Conservation (phyloP, 495 filamentous ascomycete species). For the Podospora appendiculata region DNA sequence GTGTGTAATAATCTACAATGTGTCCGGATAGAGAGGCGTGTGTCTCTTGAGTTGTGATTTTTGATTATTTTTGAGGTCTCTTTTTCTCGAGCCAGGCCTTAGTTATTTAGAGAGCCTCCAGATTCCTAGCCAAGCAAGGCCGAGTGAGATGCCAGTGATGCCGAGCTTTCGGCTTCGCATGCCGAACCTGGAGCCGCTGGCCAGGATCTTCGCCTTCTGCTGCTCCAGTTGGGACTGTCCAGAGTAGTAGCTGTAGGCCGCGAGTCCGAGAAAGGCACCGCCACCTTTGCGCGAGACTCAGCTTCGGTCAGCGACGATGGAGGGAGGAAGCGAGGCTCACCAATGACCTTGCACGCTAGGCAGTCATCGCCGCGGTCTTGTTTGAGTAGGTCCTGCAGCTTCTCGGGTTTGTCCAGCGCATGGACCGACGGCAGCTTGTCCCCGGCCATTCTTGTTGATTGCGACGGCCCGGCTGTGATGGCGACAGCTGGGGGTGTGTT, state of each 20-base stretch:
- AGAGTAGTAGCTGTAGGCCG: slow-evolving; percentile 76
- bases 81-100: neutral
- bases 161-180: slow-evolving; percentile 64
- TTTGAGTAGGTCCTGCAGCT: slow-evolving; percentile 45
- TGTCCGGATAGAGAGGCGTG: no score
- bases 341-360: slow-evolving; percentile 57
- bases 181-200: slow-evolving; percentile 65
- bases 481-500: no score
- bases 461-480: no score
- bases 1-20: no score
- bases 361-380: slow-evolving; percentile 64
- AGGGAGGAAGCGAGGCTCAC: slow-evolving; percentile 27
- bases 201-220: slow-evolving; percentile 60
- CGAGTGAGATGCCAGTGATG: slow-evolving; percentile 62
- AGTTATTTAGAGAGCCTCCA: slow-evolving; percentile 31
- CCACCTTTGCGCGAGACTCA: slow-evolving; percentile 42
- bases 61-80: no score
- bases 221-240: slow-evolving; percentile 67
- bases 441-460: slow-evolving; percentile 23
- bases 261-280: slow-evolving; percentile 81
- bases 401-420: slow-evolving; percentile 42
- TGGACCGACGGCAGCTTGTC: slow-evolving; percentile 32
- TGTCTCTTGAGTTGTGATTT: no score
- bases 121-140: slow-evolving; percentile 60
- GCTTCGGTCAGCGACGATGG: neutral